Base-by-base conservation (phyloP, 306 rosid species). In the Potentilla sterilis region DNA sequence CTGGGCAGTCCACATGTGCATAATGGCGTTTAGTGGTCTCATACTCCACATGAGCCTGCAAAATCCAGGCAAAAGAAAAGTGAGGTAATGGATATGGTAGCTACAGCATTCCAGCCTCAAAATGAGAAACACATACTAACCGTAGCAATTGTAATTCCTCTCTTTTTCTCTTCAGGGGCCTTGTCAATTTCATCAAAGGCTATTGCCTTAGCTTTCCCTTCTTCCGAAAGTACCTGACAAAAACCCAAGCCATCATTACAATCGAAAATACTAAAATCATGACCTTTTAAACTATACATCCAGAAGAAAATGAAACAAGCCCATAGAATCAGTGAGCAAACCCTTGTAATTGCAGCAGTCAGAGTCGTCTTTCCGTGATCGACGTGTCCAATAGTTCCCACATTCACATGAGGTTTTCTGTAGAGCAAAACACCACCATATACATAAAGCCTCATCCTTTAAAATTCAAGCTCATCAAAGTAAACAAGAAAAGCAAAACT, bases 1-100 rank as follows among this genome's bases (percentile, higher is more conserved):
- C 99, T 1, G 99, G 98, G 82, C 99, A 95, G 83, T 95, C 99
- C 61, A 95, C 99, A 58, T 95, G 98, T 0, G 99, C 99, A 79
- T 95, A 95, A 70, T 95, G 99, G 47, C 99, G 70, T 77, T 93
- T 93, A 0, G 68, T 65, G 12, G 98, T 93, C 80, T 93, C 98
- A 48, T 93, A 93, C 87, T 93, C 98, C 4, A 93, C 98, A 70
- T 93, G 98, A 64, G 98, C 98, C 98, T 93, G 84, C 10, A 77
- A 79, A 67, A 68, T 43, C 40, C 72, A 42, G 44, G 38, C 69
- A 75, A 62, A 58, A 49, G 74, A 58, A 7, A 24, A 24, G 22
- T 44, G 67, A 71, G 57, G 18, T 8, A 14, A 48, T 28, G 4
- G 40, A 63, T 47, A 72, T 12, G 5, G 40, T 79, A 67, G 35